phyloP scores from a whole-genome alignment of 768 basidiomycete genomes.

The Lactarius hengduanensis region DNA sequence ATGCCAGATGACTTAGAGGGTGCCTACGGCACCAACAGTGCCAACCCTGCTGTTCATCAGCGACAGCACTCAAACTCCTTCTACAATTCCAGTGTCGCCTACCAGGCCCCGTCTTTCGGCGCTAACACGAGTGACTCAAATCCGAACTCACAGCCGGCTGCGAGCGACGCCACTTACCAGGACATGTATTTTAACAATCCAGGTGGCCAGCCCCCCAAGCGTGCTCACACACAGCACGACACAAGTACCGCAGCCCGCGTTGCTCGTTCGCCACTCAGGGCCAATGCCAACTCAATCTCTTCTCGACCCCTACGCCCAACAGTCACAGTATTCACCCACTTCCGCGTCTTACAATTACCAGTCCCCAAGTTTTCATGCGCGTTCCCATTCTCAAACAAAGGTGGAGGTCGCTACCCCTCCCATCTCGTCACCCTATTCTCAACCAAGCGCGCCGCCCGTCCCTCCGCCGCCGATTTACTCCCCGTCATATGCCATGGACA shows the following conservation, averaged over 20 bases:
- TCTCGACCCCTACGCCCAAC: conserved; percentile 71
- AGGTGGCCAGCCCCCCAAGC: conserved; percentile 50
- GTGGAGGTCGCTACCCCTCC: conserved; percentile 29
- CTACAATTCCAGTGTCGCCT: conserved; percentile 57
- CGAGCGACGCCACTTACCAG: conserved; percentile 45
- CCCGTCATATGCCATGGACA: conserved; percentile 59
- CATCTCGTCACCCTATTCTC: conserved; percentile 56
- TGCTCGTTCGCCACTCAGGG: conserved; percentile 63
- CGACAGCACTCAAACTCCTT: conserved; percentile 43
- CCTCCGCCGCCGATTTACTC: conserved; percentile 42
- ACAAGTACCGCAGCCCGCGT: conserved; percentile 45
- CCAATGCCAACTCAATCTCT: conserved; percentile 44
- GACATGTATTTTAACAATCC: conserved; percentile 64
- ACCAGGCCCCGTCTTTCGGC: conserved; percentile 50
- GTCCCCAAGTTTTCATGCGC: conserved; percentile 41
- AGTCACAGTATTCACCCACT: conserved; percentile 64
- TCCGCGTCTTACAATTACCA: conserved; percentile 49
- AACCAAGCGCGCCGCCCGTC: conserved; percentile 42
- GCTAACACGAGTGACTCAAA: conserved; percentile 32
- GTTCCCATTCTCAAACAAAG: conserved; percentile 55
- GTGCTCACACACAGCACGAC: conserved; percentile 55
- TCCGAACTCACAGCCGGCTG: conserved; percentile 37
- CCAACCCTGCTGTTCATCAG: conserved; percentile 41
- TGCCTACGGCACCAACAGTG: conserved; percentile 43
- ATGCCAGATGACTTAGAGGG: conserved; percentile 67